Evolutionary conservation across 805 yeast species (phyloP).

Genomic region (Alloascoidea africana): DNA sequence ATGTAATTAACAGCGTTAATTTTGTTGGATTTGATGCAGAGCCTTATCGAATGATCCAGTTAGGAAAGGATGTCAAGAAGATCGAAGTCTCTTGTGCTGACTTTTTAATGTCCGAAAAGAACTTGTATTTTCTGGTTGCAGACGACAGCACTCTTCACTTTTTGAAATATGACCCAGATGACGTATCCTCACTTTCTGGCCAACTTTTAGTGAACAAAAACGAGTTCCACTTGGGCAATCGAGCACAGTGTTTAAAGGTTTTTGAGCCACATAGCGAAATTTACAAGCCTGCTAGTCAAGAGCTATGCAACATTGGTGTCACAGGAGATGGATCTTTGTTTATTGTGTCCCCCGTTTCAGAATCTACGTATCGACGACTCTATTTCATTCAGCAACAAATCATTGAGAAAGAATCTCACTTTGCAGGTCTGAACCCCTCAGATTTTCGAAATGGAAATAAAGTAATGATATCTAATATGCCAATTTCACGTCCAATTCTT

Average conservation of each 20-base stretch:
- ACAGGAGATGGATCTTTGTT: slow-evolving; percentile 70
- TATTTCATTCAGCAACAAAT: slow-evolving; percentile 81
- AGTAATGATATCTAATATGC: slow-evolving; percentile 16
- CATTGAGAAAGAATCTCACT: slow-evolving; percentile 57
- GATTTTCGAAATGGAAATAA: slow-evolving; percentile 12
- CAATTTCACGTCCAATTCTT: slow-evolving; percentile 39
- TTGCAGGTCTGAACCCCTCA: slow-evolving; percentile 71
- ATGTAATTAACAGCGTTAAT: slow-evolving; percentile 60
- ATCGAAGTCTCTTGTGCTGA: slow-evolving; percentile 62
- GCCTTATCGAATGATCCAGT: slow-evolving; percentile 70
- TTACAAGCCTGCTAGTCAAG: slow-evolving; percentile 15
- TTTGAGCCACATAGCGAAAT: slow-evolving; percentile 11
- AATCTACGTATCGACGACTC: slow-evolving; percentile 62
- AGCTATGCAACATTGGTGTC: slow-evolving; percentile 35
- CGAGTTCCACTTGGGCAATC: slow-evolving; percentile 52
- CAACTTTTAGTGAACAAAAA: slow-evolving; percentile 56
- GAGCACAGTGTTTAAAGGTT: slow-evolving; percentile 18
- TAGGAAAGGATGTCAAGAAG: slow-evolving; percentile 59
- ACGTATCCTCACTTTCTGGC: slow-evolving; percentile 70
- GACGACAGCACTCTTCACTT: slow-evolving; percentile 61
- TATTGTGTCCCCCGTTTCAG: slow-evolving; percentile 59
- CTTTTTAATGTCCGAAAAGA: slow-evolving; percentile 57
- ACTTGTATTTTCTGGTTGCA: slow-evolving; percentile 48
- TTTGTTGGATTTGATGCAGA: slow-evolving; percentile 83
- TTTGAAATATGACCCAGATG: slow-evolving; percentile 84